Evolutionary conservation across 768 basidiomycete species (phyloP), one percentile per base, ranked within the genome.

Genomic region (Trametes cingulata): DNA sequence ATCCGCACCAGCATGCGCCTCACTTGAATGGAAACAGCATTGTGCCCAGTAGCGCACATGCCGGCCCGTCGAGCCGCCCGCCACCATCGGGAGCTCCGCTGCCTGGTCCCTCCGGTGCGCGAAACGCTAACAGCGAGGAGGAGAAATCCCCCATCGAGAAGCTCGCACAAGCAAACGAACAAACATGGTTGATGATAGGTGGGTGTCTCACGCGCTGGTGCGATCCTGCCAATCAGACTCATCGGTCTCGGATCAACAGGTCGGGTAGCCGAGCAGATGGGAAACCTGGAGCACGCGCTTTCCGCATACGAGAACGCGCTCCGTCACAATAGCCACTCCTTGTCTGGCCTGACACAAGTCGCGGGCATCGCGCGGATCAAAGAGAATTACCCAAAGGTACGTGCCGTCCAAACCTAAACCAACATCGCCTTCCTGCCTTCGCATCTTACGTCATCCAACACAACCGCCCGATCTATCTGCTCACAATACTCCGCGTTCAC

Each of bases 311-410:
- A 98, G 76, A 88, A 91, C 70, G 95, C 95, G 2, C 82, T 98
- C 65, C 87, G 94, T 75, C 95, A 98, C 79, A 98, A 98, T 70
- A 90, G 95, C 69, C 84, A 86, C 74, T 95, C 92, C 69, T 81
- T 96, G 65, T 81, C 88, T 69, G 95, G 93, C 41, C 85, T 98
- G 65, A 94, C 91, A 39, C 92, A 95, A 72, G 92, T 96, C 41
- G 96, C 95, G 70, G 90, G 92, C 64, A 96, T 98, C 74, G 94
- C 93, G 75, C 88, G 96, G 79, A 93, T 94, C 81, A 93, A 91
- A 73, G 96, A 99, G 76, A 93, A 98, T 75, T 97, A 95, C 76
- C 87, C 91, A 76, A 95, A 93, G 86, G 93, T 93, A 70, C 73
- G 82, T 70, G 68, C 67, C 24, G 47, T 42, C 61, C 55, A 56